These are phyloP conservation scores for Geotrichum europaeum DNA, from an alignment of 1,139 yeast species.

Conservation along the genomic window DNA sequence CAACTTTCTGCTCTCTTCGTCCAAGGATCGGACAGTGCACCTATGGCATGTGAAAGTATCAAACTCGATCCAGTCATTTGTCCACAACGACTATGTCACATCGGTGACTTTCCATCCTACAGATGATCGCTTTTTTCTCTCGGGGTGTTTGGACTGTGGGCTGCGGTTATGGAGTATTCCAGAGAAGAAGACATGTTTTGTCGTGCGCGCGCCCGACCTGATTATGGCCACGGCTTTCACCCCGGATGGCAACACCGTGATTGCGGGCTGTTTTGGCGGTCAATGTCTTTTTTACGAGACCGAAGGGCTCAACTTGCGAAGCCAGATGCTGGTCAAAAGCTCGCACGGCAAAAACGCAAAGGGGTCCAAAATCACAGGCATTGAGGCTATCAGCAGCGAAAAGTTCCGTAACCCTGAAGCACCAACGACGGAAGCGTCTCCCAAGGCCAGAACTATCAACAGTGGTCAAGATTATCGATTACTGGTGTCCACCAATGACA, in stretches of 20 bases:
- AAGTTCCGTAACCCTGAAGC: background rate
- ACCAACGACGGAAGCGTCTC: conserved; percentile 21
- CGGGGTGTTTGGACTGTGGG: conserved; percentile 75
- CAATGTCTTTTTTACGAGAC: conserved; percentile 58
- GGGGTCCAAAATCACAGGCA: conserved; percentile 35
- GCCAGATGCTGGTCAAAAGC: conserved; percentile 50
- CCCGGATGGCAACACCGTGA: conserved; percentile 59
- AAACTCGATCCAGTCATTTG: conserved; percentile 58
- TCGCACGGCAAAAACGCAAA: conserved; percentile 33
- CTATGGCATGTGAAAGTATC: conserved; percentile 78
- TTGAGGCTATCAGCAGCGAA: conserved; percentile 24
- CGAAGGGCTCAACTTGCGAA: conserved; percentile 51
- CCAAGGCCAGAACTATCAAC: conserved; percentile 1
- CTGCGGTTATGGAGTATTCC: conserved; percentile 81
- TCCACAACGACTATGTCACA: conserved; percentile 77
- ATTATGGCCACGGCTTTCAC: conserved; percentile 67
- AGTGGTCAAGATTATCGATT: conserved; percentile 14
- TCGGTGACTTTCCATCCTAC: conserved; percentile 74
- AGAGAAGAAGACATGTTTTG: conserved; percentile 56
- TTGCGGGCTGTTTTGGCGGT: conserved; percentile 83
- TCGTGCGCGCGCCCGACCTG: conserved; percentile 40
- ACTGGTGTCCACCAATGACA: conserved; percentile 64
- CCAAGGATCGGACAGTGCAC: conserved; percentile 79
- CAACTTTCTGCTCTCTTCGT: conserved; percentile 70
- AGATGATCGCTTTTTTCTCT: conserved; percentile 81